A percentile compares a stretch with the other conserved stretches of the same genome.
phyloP scores from a whole-genome alignment of 163 green algal genomes.

The Scenedesmus sp. region DNA sequence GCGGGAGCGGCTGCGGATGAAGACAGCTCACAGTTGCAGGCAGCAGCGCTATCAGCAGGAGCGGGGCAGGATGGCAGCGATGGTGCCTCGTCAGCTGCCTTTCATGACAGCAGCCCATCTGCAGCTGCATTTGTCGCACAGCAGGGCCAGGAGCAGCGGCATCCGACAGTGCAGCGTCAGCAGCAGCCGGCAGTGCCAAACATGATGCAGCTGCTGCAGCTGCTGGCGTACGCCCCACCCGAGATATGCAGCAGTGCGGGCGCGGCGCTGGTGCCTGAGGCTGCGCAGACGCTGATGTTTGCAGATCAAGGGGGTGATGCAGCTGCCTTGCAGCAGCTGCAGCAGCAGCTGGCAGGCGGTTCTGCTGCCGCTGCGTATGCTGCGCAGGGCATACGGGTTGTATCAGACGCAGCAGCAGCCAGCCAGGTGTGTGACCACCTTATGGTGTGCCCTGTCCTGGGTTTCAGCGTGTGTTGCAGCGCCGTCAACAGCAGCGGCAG shows the following conservation, averaged over 20 bases:
- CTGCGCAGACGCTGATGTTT: neutral
- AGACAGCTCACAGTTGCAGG: too few species aligned
- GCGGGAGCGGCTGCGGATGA: too few species aligned
- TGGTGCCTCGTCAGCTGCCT: too few species aligned
- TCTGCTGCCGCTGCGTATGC: neutral
- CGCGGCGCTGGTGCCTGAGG: neutral
- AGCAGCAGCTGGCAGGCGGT: neutral
- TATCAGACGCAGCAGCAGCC: neutral
- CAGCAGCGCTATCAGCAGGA: neutral
- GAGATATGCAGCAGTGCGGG: neutral
- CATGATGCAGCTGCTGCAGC: neutral
- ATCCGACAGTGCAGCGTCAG: neutral
- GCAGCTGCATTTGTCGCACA: neutral
- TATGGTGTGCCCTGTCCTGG: neutral
- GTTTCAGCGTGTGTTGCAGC: neutral
- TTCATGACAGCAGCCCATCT: neutral
- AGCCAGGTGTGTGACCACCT: conserved; percentile 6
- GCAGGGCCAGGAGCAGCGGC: neutral
- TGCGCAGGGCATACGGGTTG: neutral
- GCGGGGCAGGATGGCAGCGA: too few species aligned
- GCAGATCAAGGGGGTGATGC: neutral
- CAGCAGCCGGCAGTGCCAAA: neutral
- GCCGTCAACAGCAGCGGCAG: neutral
- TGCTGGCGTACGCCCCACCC: neutral
- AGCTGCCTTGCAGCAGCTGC: neutral